Conservation (phyloP, 148 eudicot genomes). For the Chenopodium formosanum region DNA sequence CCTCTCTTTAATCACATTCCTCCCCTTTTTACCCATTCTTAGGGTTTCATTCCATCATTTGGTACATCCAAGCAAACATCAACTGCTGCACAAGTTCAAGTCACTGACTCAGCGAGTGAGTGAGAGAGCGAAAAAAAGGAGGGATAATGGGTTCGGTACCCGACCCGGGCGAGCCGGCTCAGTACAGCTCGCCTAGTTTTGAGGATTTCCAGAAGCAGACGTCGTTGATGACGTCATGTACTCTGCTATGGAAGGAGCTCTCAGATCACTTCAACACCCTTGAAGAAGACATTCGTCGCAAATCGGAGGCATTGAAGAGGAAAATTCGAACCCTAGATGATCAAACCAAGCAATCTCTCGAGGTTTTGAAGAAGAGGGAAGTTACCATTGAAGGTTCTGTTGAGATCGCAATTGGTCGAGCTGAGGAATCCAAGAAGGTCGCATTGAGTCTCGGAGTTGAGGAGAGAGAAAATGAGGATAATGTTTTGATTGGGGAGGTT, state of each 20-base stretch:
- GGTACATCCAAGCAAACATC: no score
- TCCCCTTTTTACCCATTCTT: slow-evolving; percentile 11
- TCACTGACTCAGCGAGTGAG: neutral
- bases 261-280: slow-evolving; percentile 83
- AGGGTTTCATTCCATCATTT: slow-evolving; percentile 34
- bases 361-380: slow-evolving; percentile 61
- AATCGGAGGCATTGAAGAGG: slow-evolving; percentile 60
- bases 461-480: neutral
- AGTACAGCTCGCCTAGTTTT: slow-evolving; percentile 50
- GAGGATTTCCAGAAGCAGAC: slow-evolving; percentile 88
- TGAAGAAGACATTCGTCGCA: slow-evolving; percentile 57
- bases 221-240: slow-evolving; percentile 93
- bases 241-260: slow-evolving; percentile 94
- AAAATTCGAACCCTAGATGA: slow-evolving; percentile 55
- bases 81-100: neutral
- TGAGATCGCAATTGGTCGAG: slow-evolving; percentile 48
- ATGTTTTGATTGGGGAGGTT: slow-evolving; percentile 36
- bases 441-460: slow-evolving; percentile 22
- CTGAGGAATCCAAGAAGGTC: slow-evolving; percentile 41
- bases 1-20: slow-evolving; percentile 6
- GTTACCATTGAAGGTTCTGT: slow-evolving; percentile 54
- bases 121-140: slow-evolving; percentile 1
- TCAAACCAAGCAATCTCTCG: slow-evolving; percentile 54
- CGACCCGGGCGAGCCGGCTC: slow-evolving; percentile 67
- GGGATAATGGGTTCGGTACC: slow-evolving; percentile 60